Conservation (phyloP, 2,329 filamentous ascomycete species). For the Ilyonectria sp. region DNA sequence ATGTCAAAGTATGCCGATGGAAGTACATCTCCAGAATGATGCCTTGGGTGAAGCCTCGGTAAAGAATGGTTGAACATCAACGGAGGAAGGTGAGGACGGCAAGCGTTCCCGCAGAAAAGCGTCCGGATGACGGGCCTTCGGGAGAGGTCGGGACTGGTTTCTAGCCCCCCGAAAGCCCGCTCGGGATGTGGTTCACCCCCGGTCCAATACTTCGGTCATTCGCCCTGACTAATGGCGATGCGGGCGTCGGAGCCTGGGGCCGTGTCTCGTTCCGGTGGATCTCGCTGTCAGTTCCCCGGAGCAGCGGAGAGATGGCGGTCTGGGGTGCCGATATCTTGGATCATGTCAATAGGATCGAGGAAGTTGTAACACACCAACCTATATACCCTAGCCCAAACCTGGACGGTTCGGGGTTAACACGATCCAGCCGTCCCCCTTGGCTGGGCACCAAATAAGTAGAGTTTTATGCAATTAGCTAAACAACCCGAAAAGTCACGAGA, state of each 20-base stretch:
- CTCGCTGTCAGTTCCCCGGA: constrained; percentile 27
- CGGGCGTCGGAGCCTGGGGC: constrained; percentile 17
- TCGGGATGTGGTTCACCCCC: constrained; percentile 23
- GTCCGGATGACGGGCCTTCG: constrained; percentile 24
- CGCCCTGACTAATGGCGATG: constrained; percentile 17
- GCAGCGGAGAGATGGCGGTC: constrained; percentile 29
- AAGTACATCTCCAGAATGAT: constrained; percentile 20
- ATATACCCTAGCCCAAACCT: constrained; percentile 6
- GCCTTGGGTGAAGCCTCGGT: constrained; percentile 24
- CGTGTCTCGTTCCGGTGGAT: constrained; percentile 29
- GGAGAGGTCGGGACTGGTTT: constrained; percentile 33
- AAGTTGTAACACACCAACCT: constrained; percentile 11
- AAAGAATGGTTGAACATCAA: constrained; percentile 17
- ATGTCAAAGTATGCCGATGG: constrained; percentile 26
- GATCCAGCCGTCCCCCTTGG: neutral
- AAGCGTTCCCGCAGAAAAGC: constrained; percentile 26
- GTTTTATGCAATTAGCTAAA: constrained; percentile 3
- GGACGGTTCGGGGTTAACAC: constrained; percentile 8
- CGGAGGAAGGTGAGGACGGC: constrained; percentile 17
- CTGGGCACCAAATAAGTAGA: neutral
- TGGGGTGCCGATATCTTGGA: constrained; percentile 25
- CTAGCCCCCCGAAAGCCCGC: constrained; percentile 29
- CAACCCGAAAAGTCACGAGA: constrained; percentile 19
- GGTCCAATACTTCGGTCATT: constrained; percentile 7
- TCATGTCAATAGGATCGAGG: constrained; percentile 2